Base-by-base conservation (phyloP, 139 green algal genomes). In the Mesostigma viride region DNA sequence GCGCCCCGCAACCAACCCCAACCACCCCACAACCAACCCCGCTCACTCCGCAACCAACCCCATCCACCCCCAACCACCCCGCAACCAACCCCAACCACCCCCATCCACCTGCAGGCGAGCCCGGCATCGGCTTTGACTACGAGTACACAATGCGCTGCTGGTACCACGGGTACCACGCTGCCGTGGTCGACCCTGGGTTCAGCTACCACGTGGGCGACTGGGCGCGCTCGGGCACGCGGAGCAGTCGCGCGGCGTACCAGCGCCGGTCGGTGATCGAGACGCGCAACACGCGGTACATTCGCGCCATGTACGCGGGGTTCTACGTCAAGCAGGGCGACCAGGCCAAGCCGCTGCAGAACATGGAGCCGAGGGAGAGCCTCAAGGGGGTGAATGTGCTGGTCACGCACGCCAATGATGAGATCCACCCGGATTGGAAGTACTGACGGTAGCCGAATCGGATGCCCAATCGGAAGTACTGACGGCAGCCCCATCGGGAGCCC, bases 231-330 rank as follows among this genome's bases (percentile, higher is more conserved):
- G 59, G 59, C 11, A 66, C 59, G 8, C 59, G 59, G 31, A 45
- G 31, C 26, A 66, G 40, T 53, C n/a, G 59, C 11, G 59, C 26
- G 6, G 26, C 40, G 30, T 66, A 66, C 59, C 31, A 45, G 31
- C 26, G 26, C 26, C 31, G 59, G 30, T 28, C 35, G 59, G 40
- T 24, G 31, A 66, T 66, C 31, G 24, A 66, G 59, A 6, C 26
- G 30, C 31, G 59, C 27, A 66, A 66, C 59, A 66, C 31, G 31
- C n/a, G 59, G 5, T 66, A 66, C 59, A 8, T 45, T 28, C 35
- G 40, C 20, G 59, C 27, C 59, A 45, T 33, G 20, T 66, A 66
- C 59, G 59, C 26, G 6, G 22, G 22, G 6, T 66, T 48, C 20
- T 31, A 66, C 59, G 22, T 33, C 59, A 44, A 45, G 31, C 44